phyloP scores from a whole-genome alignment of 371 early-diverging fungal genomes.

The Mortierella sp. region DNA sequence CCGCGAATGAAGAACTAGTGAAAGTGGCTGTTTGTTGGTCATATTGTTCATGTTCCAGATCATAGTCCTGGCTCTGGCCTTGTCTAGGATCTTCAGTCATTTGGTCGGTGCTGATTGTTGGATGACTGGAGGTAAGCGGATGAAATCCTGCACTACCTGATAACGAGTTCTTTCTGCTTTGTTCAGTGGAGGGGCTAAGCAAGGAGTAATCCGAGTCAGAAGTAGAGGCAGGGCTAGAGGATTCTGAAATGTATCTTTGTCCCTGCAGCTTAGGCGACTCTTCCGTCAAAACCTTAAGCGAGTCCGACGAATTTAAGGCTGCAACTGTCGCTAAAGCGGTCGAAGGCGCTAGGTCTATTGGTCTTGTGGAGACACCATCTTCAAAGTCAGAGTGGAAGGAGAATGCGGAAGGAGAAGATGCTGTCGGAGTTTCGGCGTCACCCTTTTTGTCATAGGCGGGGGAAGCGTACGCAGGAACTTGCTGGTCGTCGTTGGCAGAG shows the following conservation, averaged over 20 bases:
- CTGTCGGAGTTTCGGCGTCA: neutral
- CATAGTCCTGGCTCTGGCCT: slow-evolving; percentile 1
- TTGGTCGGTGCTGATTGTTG: slow-evolving; percentile 3
- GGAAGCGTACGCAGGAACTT: slow-evolving; percentile 12
- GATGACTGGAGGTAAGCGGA: slow-evolving; percentile 11
- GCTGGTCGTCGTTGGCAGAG: slow-evolving; percentile 8
- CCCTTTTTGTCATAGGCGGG: neutral
- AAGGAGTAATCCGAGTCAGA: slow-evolving; percentile 45
- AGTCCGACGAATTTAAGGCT: neutral
- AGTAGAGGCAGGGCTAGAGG: slow-evolving; percentile 21
- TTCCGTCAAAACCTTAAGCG: slow-evolving; percentile 8
- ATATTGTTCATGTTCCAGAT: slow-evolving; percentile 3
- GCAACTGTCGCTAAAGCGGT: neutral
- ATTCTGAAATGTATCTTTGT: slow-evolving; percentile 9
- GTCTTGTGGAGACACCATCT: neutral
- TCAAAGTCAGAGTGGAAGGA: slow-evolving; percentile 2
- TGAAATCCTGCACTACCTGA: slow-evolving; percentile 21
- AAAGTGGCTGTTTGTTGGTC: neutral
- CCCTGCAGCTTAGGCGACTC: slow-evolving; percentile 4
- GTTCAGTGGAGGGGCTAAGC: slow-evolving; percentile 42
- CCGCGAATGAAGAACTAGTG: slow-evolving; percentile 39
- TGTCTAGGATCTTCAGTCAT: slow-evolving; percentile 4
- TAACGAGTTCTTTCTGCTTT: slow-evolving; percentile 38
- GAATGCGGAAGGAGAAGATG: neutral
- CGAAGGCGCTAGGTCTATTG: neutral